These are phyloP conservation scores for Clavispora fructus DNA, from an alignment of 805 yeast genomes.

Conservation along the genomic window DNA sequence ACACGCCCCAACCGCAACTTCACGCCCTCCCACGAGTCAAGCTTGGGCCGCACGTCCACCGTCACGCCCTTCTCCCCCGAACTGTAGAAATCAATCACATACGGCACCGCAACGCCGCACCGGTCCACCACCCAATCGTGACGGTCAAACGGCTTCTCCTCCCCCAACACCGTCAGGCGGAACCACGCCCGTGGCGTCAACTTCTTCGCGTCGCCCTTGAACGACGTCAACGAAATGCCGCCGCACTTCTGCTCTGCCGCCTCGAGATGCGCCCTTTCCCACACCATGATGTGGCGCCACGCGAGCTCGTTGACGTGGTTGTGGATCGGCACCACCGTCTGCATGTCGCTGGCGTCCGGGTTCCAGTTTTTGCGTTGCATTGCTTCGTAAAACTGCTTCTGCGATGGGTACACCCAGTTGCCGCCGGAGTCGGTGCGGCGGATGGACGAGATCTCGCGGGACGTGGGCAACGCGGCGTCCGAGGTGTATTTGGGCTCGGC, in stretches of 20 bases:
- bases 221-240: constrained; percentile 77
- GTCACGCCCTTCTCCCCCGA: constrained; percentile 49
- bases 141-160: constrained; percentile 83
- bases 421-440: constrained; percentile 61
- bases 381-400: constrained; percentile 89
- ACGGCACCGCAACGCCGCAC: constrained; percentile 78
- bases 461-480: constrained; percentile 49
- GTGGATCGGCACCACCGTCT: constrained; percentile 87
- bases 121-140: constrained; percentile 92
- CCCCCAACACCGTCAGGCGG: constrained; percentile 61
- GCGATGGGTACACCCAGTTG: constrained; percentile 95
- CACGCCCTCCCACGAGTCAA: constrained; percentile 76
- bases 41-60: constrained; percentile 88
- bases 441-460: constrained; percentile 72
- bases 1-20: constrained; percentile 61
- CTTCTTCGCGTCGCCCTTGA: constrained; percentile 83
- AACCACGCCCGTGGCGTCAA: constrained; percentile 81
- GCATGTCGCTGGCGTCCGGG: constrained; percentile 80
- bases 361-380: constrained; percentile 89
- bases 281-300: constrained; percentile 74
- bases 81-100: constrained; percentile 87
- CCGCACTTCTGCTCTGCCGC: constrained; percentile 55
- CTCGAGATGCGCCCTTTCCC: constrained; percentile 67
- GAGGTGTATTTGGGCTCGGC: constrained; percentile 23
- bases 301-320: constrained; percentile 91